phyloP scores from a whole-genome alignment of 176 grass and related monocot species.

The Phyllostachys edulis region DNA sequence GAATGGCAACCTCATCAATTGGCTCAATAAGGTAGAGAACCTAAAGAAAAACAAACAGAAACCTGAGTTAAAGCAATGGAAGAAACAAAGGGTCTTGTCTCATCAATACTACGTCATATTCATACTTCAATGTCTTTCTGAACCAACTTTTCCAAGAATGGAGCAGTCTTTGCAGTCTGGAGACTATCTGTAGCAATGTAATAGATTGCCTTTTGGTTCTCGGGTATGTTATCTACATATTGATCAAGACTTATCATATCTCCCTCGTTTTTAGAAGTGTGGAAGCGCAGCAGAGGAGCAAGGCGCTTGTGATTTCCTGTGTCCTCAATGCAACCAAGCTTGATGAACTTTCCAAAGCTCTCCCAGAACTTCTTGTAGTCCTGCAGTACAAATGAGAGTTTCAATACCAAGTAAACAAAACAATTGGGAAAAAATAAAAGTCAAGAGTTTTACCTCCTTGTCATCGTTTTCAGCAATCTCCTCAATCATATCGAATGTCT shows the following conservation, averaged over 20 bases:
- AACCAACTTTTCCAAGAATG: constrained; percentile 79
- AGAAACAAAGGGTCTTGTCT: background rate
- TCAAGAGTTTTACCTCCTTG: constrained; percentile 32
- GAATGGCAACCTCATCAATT: constrained; percentile 89
- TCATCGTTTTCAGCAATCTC: constrained; percentile 69
- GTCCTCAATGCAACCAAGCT: background rate
- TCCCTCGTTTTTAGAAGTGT: constrained; percentile 40
- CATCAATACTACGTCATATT: background rate
- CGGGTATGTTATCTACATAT: constrained; percentile 76
- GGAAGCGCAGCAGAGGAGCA: background rate
- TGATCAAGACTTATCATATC: constrained; percentile 81
- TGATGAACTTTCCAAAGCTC: background rate
- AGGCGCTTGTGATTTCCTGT: background rate
- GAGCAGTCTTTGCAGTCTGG: constrained; percentile 75
- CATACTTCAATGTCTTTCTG: constrained; percentile 80
- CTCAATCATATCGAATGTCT: constrained; percentile 98
- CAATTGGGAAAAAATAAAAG: background rate
- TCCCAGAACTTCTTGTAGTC: background rate
- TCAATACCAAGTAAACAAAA: background rate
- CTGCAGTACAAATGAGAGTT: background rate
- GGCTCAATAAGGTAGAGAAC: constrained; percentile 78
- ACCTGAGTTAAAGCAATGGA: background rate
- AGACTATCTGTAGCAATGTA: constrained; percentile 82
- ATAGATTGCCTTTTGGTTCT: constrained; percentile 80
- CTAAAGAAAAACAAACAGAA: constrained; percentile 36